Evolutionary conservation across 2,329 filamentous ascomycete species (phyloP).

Genomic region (Epichloe scottii): DNA sequence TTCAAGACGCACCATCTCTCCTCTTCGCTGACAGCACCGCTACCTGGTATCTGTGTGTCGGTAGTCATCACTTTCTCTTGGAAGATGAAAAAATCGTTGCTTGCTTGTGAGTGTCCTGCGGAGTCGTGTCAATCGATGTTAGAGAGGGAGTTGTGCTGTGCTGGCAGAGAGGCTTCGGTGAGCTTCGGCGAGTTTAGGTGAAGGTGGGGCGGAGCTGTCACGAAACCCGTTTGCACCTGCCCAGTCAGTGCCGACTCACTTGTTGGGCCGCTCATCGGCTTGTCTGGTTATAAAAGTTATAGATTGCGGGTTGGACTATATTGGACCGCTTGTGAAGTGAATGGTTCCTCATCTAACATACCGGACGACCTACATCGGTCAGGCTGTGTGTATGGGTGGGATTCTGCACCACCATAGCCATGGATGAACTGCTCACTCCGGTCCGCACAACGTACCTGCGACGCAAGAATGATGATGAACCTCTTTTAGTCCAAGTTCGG

Average conservation of each 20-base stretch:
- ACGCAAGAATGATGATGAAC: slow-evolving; percentile 20
- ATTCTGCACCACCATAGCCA: slow-evolving; percentile 14
- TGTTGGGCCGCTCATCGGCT: too few relatives aligned
- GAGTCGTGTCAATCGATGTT: not conserved
- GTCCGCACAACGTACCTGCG: slow-evolving; percentile 39
- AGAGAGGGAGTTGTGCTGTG: not conserved
- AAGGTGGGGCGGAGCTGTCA: slow-evolving; percentile 18
- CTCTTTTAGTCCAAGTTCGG: slow-evolving; percentile 26
- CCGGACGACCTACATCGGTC: too few relatives aligned
- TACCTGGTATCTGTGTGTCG: slow-evolving; percentile 8
- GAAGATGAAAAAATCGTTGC: not conserved
- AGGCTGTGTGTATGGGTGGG: too few relatives aligned
- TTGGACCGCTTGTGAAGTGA: too few relatives aligned
- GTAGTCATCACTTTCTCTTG: slow-evolving; percentile 14
- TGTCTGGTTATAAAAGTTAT: too few relatives aligned
- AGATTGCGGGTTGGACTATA: too few relatives aligned
- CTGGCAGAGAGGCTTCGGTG: not conserved
- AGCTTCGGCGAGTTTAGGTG: slow-evolving; percentile 20
- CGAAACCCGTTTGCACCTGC: not conserved
- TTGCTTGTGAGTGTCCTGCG: not conserved
- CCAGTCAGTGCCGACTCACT: too few relatives aligned
- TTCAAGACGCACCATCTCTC: slow-evolving; percentile 21
- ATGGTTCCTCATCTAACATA: too few relatives aligned
- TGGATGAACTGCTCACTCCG: slow-evolving; percentile 44
- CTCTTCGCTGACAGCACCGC: slow-evolving; percentile 12